phyloP scores from a whole-genome alignment of 148 eudicot genomes.

The Euryodendron excelsum region DNA sequence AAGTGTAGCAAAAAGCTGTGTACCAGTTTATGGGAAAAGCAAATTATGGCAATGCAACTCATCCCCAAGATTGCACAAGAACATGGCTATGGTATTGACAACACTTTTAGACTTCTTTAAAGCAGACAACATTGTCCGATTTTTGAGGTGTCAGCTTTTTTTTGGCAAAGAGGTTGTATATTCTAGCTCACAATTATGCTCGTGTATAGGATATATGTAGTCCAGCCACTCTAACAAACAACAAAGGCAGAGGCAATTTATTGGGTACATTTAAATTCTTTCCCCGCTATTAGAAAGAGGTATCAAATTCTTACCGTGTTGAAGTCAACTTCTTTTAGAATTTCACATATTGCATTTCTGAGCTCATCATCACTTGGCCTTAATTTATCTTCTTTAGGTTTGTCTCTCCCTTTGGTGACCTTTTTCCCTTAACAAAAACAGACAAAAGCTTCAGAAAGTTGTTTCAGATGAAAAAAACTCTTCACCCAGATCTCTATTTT shows the following conservation, averaged over 20 bases:
- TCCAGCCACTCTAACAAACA: not conserved
- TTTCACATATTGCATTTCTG: slow-evolving; percentile 66
- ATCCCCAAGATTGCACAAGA: not conserved
- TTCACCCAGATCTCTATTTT: not conserved
- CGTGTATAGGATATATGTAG: not conserved
- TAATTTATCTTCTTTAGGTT: slow-evolving; percentile 53
- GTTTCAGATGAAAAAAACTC: not conserved
- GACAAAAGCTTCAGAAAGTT: slow-evolving; percentile 1
- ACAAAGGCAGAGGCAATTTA: not conserved
- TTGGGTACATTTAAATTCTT: not conserved
- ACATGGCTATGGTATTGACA: not conserved
- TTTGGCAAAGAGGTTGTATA: not conserved
- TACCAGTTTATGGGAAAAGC: not conserved
- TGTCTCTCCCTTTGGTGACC: slow-evolving; percentile 58
- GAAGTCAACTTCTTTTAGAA: slow-evolving; percentile 92
- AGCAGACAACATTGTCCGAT: not conserved
- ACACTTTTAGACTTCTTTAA: not conserved
- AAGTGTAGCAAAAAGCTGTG: not conserved
- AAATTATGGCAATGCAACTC: not conserved
- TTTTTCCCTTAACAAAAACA: slow-evolving; percentile 2
- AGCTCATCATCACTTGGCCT: slow-evolving; percentile 78
- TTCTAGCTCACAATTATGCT: not conserved
- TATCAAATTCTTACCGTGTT: slow-evolving; percentile 60
- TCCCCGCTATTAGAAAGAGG: not conserved
- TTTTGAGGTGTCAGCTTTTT: not conserved